phyloP scores from a whole-genome alignment of 2,329 filamentous ascomycete genomes.

The Cephalotrichum gorgonifer region DNA sequence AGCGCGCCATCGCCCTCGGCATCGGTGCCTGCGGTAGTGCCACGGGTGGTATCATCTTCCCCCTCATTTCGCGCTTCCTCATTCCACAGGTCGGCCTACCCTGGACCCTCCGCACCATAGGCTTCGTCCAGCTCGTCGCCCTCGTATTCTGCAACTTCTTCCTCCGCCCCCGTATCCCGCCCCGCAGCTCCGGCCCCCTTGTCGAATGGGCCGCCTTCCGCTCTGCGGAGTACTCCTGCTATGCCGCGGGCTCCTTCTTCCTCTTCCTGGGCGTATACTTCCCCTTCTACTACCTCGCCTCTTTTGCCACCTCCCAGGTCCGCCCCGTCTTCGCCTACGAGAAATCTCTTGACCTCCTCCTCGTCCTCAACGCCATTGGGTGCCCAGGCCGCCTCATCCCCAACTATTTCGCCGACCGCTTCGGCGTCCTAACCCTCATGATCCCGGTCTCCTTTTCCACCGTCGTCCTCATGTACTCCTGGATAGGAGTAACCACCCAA shows the following conservation, averaged over 20 bases:
- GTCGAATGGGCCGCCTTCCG: conserved; percentile 35
- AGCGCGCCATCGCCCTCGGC: conserved; percentile 49
- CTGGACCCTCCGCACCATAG: conserved; percentile 49
- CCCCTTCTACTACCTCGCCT: conserved; percentile 47
- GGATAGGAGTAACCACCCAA: conserved; percentile 43
- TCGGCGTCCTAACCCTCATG: conserved; percentile 52
- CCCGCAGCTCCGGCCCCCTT: conserved; percentile 26
- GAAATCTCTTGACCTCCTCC: conserved; percentile 47
- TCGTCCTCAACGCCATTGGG: conserved; percentile 56
- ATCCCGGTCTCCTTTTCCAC: conserved; percentile 33
- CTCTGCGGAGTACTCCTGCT: conserved; percentile 32
- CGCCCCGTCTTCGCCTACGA: conserved; percentile 28
- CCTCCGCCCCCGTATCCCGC: conserved; percentile 29
- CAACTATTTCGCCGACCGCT: conserved; percentile 44
- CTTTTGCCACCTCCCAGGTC: conserved; percentile 33
- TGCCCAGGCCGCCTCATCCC: conserved; percentile 46
- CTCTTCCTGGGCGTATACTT: conserved; percentile 43
- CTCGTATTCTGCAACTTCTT: conserved; percentile 26
- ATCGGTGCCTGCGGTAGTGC: conserved; percentile 49
- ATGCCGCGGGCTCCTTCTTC: conserved; percentile 22
- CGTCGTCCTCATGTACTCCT: conserved; percentile 37
- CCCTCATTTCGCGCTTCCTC: conserved; percentile 16
- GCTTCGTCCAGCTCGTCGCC: conserved; percentile 43
- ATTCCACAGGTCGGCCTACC: conserved; percentile 13
- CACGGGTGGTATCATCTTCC: conserved; percentile 49